A percentile compares a stretch with the other conserved stretches of the same genome.
phyloP scores from a whole-genome alignment of 495 filamentous ascomycete genomes.

The Neurospora pannonica region DNA sequence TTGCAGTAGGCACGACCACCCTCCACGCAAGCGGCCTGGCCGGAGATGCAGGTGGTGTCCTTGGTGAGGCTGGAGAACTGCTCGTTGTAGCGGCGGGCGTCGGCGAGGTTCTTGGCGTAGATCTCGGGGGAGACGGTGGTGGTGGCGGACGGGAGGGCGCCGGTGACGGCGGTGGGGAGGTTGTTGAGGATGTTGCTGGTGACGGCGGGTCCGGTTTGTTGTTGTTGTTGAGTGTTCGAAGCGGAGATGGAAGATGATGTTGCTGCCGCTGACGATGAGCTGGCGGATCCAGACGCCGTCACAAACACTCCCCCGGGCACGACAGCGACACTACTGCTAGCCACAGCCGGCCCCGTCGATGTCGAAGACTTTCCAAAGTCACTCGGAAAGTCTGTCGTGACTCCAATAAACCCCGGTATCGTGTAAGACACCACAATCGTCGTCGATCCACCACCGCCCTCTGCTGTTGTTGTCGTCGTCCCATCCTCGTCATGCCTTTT shows the following conservation, averaged over 20 bases:
- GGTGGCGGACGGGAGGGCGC: slow-evolving; percentile 18
- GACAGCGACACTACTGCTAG: background rate
- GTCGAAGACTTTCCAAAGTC: background rate
- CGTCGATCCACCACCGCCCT: background rate
- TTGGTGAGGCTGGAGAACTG: slow-evolving; percentile 29
- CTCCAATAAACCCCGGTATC: background rate
- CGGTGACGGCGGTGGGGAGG: slow-evolving; percentile 30
- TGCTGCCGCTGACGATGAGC: background rate
- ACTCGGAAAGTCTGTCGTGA: background rate
- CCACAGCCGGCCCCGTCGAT: background rate
- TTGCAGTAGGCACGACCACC: slow-evolving; percentile 25
- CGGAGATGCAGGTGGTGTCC: slow-evolving; percentile 24
- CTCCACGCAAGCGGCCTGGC: slow-evolving; percentile 33
- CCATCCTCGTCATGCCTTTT: background rate
- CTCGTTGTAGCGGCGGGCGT: slow-evolving; percentile 29
- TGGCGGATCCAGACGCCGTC: background rate
- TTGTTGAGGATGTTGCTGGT: slow-evolving; percentile 20
- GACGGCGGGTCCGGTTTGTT: background rate
- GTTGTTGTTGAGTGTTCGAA: background rate
- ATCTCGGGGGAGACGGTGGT: slow-evolving; percentile 25
- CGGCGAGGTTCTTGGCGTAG: slow-evolving; percentile 25
- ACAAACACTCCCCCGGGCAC: background rate
- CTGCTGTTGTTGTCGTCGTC: background rate
- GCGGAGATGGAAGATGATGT: background rate
- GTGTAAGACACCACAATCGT: background rate